A percentile compares a stretch with the other conserved stretches of the same genome.
Conservation (phyloP, 2,329 filamentous ascomycete species). For the Plenodomus lindquistii region DNA sequence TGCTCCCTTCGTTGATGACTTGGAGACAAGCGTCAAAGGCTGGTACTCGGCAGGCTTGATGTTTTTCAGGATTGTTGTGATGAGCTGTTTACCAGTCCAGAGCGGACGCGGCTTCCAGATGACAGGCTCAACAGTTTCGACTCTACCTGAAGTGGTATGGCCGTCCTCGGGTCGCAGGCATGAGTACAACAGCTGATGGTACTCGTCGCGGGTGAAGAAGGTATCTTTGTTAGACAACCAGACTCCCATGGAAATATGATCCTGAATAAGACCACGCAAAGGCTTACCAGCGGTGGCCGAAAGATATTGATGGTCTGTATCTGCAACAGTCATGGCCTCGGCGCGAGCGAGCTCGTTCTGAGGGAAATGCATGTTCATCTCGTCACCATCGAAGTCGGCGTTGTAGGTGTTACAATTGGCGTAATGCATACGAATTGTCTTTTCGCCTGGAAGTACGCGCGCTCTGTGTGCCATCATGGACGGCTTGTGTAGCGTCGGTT, state of each 20-base stretch:
- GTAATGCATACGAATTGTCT: constrained; percentile 99
- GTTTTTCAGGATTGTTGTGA: constrained; percentile 91
- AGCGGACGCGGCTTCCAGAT: constrained; percentile 77
- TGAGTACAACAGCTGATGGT: constrained; percentile 91
- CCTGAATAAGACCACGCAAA: constrained; percentile 92
- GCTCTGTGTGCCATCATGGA: constrained; percentile 99
- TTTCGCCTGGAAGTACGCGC: constrained; percentile 87
- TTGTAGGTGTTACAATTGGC: constrained; percentile 99
- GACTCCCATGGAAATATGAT: constrained; percentile 94
- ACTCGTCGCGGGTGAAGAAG: constrained; percentile 85
- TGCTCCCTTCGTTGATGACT: constrained; percentile 75
- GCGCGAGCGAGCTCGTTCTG: constrained; percentile 94
- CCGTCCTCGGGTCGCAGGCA: constrained; percentile 88
- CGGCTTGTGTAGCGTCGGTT: constrained; percentile 96
- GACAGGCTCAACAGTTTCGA: constrained; percentile 79
- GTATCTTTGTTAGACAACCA: constrained; percentile 88
- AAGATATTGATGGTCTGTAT: constrained; percentile 96
- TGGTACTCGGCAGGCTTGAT: constrained; percentile 77
- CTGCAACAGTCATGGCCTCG: constrained; percentile 89
- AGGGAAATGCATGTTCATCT: constrained; percentile 99
- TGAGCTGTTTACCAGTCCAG: constrained; percentile 97
- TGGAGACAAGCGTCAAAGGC: constrained; percentile 77
- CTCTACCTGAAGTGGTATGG: constrained; percentile 80
- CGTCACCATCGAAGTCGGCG: constrained; percentile 97
- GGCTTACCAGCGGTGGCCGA: constrained; percentile 93